These are phyloP conservation scores for Citrullus amarus DNA, from an alignment of 306 rosid species.

Conservation along the genomic window DNA sequence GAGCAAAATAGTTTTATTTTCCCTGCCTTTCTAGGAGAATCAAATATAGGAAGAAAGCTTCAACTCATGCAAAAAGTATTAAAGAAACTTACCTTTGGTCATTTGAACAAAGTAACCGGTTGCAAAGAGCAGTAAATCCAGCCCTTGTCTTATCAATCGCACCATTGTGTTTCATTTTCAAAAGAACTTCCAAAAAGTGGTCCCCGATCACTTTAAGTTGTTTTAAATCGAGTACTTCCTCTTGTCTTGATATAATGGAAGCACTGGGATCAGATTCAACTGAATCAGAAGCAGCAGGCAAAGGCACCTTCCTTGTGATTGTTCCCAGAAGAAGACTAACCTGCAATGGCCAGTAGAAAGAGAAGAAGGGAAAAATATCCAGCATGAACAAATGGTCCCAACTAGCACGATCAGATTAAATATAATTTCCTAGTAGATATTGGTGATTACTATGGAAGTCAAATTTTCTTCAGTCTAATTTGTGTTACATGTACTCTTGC, in stretches of 20 bases:
- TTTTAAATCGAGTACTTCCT: constrained; percentile 60
- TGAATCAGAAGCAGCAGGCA: constrained; percentile 44
- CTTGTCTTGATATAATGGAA: constrained; percentile 23
- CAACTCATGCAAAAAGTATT: background rate
- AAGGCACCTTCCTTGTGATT: constrained; percentile 75
- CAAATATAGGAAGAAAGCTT: background rate
- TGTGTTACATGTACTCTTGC: background rate
- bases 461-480: background rate
- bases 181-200: constrained; percentile 93
- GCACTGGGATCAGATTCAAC: constrained; percentile 22
- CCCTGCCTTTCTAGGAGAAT: background rate
- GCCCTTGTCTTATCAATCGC: constrained; percentile 99
- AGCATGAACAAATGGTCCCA: constrained; percentile 1
- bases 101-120: constrained; percentile 85
- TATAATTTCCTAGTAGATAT: background rate
- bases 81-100: constrained; percentile 47
- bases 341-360: constrained; percentile 28
- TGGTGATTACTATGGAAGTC: background rate
- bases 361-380: background rate
- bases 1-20: background rate
- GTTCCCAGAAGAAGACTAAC: constrained; percentile 98
- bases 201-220: constrained; percentile 85
- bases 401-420: background rate
- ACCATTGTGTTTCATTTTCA: constrained; percentile 98
- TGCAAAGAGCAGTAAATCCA: constrained; percentile 96